Conservation (phyloP, 371 early-diverging fungal species). For the Syncephalastrum sp. region DNA sequence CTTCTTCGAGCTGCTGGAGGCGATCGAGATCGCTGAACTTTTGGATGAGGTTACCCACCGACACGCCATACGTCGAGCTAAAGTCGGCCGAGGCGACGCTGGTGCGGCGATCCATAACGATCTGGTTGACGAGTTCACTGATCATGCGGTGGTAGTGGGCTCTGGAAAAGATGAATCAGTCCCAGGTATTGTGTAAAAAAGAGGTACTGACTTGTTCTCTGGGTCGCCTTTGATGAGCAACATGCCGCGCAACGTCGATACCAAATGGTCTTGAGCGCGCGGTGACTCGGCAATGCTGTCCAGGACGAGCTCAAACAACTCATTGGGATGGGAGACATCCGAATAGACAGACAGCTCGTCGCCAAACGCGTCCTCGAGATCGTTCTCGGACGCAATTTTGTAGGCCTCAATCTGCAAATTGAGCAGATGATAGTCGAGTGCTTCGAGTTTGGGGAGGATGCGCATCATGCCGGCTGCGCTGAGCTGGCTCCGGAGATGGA, state of each 20-base stretch:
- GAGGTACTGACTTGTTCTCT: slow-evolving; percentile 39
- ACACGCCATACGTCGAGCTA: slow-evolving; percentile 19
- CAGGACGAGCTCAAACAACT: slow-evolving; percentile 66
- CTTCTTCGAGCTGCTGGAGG: slow-evolving; percentile 49
- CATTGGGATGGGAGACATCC: slow-evolving; percentile 57
- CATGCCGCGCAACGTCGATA: slow-evolving; percentile 69
- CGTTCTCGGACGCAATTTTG: slow-evolving; percentile 72
- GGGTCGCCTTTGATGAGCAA: slow-evolving; percentile 72
- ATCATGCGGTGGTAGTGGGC: slow-evolving; percentile 77
- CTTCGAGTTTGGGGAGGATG: slow-evolving; percentile 61
- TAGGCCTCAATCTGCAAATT: slow-evolving; percentile 71
- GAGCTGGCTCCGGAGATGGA: slow-evolving; percentile 75
- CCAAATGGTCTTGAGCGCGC: slow-evolving; percentile 62
- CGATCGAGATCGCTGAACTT: slow-evolving; percentile 80
- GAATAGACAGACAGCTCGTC: slow-evolving; percentile 25
- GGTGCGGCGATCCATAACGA: slow-evolving; percentile 76
- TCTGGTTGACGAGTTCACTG: slow-evolving; percentile 74
- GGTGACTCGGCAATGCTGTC: slow-evolving; percentile 61
- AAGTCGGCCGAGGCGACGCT: slow-evolving; percentile 48
- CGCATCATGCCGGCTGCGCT: slow-evolving; percentile 62
- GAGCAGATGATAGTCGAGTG: slow-evolving; percentile 62
- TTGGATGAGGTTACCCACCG: slow-evolving; percentile 59
- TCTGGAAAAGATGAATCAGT: slow-evolving; percentile 65
- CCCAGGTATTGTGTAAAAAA: slow-evolving; percentile 32
- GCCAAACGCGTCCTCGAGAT: slow-evolving; percentile 32